Percentiles rank a stretch among this genome's conserved stretches.
Evolutionary conservation across 495 filamentous ascomycete species (phyloP).

Genomic region (Penicillium antarcticum): DNA sequence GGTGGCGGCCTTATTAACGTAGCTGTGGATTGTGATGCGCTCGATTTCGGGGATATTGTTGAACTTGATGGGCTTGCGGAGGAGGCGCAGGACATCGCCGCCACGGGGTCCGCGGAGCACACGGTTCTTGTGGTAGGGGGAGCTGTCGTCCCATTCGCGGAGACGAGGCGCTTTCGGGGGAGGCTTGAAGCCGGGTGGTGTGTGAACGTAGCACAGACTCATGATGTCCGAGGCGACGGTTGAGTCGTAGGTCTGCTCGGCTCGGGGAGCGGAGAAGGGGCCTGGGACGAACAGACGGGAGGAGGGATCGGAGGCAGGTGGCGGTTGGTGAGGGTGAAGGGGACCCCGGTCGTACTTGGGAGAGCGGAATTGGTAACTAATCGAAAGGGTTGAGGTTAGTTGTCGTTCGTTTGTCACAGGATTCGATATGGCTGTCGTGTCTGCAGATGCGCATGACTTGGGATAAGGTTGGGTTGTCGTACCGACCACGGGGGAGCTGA

Average conservation of each 20-base stretch:
- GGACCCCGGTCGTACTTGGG: slow-evolving; percentile 93
- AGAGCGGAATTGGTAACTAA: slow-evolving; percentile 86
- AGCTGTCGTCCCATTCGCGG: slow-evolving; percentile 82
- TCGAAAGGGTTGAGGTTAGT: slow-evolving; percentile 11
- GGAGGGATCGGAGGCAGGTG: slow-evolving; percentile 74
- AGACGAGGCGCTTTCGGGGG: slow-evolving; percentile 65
- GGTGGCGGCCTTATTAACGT: slow-evolving; percentile 58
- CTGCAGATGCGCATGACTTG: slow-evolving; percentile 2
- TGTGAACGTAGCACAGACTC: slow-evolving; percentile 81
- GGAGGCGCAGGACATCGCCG: slow-evolving; percentile 59
- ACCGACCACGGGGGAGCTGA: slow-evolving; percentile 69
- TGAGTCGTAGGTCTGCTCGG: slow-evolving; percentile 84
- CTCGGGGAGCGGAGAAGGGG: slow-evolving; percentile 83
- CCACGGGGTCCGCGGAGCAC: slow-evolving; percentile 80
- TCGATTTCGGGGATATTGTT: slow-evolving; percentile 79
- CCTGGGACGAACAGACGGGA: slow-evolving; percentile 90
- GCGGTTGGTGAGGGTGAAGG: slow-evolving; percentile 87
- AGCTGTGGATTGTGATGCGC: slow-evolving; percentile 76
- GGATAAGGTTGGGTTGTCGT: slow-evolving; percentile 8
- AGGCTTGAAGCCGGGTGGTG: slow-evolving; percentile 66
- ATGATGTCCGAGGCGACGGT: slow-evolving; percentile 89
- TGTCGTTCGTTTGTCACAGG: slow-evolving; percentile 1
- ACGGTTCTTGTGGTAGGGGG: slow-evolving; percentile 90
- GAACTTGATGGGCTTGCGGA: slow-evolving; percentile 77
- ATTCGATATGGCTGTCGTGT: not conserved